Conservation (phyloP, 208 protist genomes). For the Phytomonas serpens region DNA sequence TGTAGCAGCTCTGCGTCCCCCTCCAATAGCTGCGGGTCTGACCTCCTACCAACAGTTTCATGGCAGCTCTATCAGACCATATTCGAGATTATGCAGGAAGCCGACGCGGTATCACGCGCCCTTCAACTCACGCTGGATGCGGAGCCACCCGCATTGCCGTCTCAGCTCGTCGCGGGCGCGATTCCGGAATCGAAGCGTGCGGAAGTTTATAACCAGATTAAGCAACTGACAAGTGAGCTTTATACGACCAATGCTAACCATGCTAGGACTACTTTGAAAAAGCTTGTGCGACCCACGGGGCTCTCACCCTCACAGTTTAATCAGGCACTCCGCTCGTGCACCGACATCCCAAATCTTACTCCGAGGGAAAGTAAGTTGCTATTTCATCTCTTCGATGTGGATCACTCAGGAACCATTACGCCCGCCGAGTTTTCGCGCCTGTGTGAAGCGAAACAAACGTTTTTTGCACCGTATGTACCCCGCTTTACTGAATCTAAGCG, state of each 20-base stretch:
- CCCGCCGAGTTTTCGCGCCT: constrained; percentile 45
- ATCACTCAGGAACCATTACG: constrained; percentile 47
- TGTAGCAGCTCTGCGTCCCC: neutral
- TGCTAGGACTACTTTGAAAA: constrained; percentile 7
- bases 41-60: neutral
- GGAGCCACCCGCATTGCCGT: constrained; percentile 22
- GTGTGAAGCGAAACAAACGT: constrained; percentile 29
- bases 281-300: constrained; percentile 28
- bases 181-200: constrained; percentile 21
- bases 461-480: constrained; percentile 35
- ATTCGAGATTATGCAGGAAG: constrained; percentile 59
- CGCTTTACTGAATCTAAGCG: constrained; percentile 41
- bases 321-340: constrained; percentile 25
- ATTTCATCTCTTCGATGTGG: constrained; percentile 39
- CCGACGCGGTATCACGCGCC: constrained; percentile 28
- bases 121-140: constrained; percentile 42
- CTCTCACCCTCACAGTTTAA: constrained; percentile 42
- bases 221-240: constrained; percentile 2
- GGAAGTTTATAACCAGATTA: constrained; percentile 10
- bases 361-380: constrained; percentile 32
- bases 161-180: constrained; percentile 20
- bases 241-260: neutral
- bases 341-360: constrained; percentile 25
- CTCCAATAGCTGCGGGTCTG: constrained; percentile 10
- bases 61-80: constrained; percentile 63